Evolutionary conservation across 768 basidiomycete species (phyloP), one percentile per base, ranked within the genome.

Genomic region (Dioszegia crocea): DNA sequence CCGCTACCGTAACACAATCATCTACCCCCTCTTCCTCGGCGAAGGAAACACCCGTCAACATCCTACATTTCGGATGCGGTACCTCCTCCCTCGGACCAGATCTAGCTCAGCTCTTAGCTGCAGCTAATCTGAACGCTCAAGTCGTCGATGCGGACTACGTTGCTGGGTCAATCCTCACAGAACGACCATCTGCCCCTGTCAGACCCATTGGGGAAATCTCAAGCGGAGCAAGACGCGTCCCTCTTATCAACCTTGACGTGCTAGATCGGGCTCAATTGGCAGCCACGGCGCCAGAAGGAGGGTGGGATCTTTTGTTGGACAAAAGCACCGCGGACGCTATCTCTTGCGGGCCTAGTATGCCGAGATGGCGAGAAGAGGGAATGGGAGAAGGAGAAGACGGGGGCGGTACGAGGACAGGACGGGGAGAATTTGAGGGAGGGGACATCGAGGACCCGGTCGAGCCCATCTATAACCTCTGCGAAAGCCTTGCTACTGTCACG

Each of bases 311-410:
- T 23, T 11, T 69, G 4, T 17, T 70, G 11, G 71, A 73, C 43
- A 73, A 73, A 51, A 70, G 68, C 1, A 70, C 71, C n/a, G 64
- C 68, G 16, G 71, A 73, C 45, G 71, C 71, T 27, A 73, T 73
- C 14, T 69, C 71, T 17, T 73, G 71, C 51, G 66, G 66, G 0
- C 63, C 53, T 17, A 45, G 36, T 16, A 45, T 40, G 21, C 47
- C 16, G 19, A 23, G 24, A 16, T 19, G 26, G 26, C 27, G 8
- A 23, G 31, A 60, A 57, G 62, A 33, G 29, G 19, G 49, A 62
- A 40, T 41, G 39, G 40, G 48, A 49, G 53, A 68, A 59, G 30
- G 10, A 29, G 44, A 56, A 24, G 27, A 33, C 17, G n/a, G n/a
- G n/a, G n/a, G n/a, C n/a, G n/a, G n/a, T n/a, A n/a, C n/a, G n/a